Evolutionary conservation across 441 rosid species (phyloP).

Genomic region (Aquilaria agallochum): DNA sequence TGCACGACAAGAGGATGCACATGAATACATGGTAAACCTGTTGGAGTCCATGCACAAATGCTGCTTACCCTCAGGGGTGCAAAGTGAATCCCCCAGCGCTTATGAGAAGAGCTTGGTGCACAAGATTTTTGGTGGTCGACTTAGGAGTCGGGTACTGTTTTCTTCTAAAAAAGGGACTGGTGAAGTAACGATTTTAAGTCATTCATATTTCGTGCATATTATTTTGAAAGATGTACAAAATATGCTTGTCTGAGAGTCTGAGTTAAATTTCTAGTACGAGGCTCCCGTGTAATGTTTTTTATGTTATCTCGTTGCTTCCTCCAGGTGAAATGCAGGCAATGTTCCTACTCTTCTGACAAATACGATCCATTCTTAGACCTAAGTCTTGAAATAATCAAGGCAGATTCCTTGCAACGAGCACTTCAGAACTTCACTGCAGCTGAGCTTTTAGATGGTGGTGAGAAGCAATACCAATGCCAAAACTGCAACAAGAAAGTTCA

Average conservation of each 20-base stretch:
- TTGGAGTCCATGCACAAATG: slow-evolving; percentile 98
- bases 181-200: slow-evolving; percentile 1
- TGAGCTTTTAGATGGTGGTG: slow-evolving; percentile 87
- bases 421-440: slow-evolving; percentile 72
- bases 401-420: slow-evolving; percentile 72
- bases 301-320: slow-evolving; percentile 7
- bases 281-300: slow-evolving; percentile 8
- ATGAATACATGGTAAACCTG: slow-evolving; percentile 93
- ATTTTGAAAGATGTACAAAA: not conserved
- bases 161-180: not conserved
- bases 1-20: slow-evolving; percentile 93
- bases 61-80: slow-evolving; percentile 95
- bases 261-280: slow-evolving; percentile 2
- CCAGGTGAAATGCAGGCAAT: slow-evolving; percentile 91
- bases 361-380: slow-evolving; percentile 89
- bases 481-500: slow-evolving; percentile 83
- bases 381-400: slow-evolving; percentile 85
- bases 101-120: slow-evolving; percentile 94
- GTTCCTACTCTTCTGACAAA: slow-evolving; percentile 76
- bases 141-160: slow-evolving; percentile 77
- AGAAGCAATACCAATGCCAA: slow-evolving; percentile 86
- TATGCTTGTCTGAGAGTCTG: not conserved
- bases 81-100: slow-evolving; percentile 86
- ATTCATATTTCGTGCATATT: slow-evolving; percentile 3
- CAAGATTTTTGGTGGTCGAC: slow-evolving; percentile 92